A percentile compares a stretch with the other conserved stretches of the same genome.
Evolutionary conservation across 148 eudicot species (phyloP).

Genomic region (Bassia scoparia): DNA sequence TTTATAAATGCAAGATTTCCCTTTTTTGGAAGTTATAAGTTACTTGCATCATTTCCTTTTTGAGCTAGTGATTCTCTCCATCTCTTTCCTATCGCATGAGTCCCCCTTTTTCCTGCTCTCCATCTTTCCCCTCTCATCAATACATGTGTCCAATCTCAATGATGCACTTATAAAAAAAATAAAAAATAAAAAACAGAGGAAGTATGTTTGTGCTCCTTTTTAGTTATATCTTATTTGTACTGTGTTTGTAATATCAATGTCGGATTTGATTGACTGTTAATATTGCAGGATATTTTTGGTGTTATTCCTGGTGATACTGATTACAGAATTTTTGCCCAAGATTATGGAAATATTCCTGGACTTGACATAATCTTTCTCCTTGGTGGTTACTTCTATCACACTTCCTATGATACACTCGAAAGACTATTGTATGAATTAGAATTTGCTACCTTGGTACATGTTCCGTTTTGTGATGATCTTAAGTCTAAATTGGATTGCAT

Average conservation of each 20-base stretch:
- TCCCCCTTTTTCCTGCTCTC: too few species aligned
- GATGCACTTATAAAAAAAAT: too few species aligned
- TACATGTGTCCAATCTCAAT: too few species aligned
- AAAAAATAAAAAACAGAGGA: too few species aligned
- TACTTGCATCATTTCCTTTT: too few species aligned
- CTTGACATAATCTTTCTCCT: constrained; percentile 83
- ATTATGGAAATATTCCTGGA: constrained; percentile 86
- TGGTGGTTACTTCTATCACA: constrained; percentile 95
- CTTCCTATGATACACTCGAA: constrained; percentile 80
- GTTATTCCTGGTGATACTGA: constrained; percentile 93
- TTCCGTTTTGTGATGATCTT: constrained; percentile 30
- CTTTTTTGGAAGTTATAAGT: too few species aligned
- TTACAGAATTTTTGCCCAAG: constrained; percentile 88
- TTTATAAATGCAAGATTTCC: too few species aligned
- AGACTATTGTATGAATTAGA: constrained; percentile 81
- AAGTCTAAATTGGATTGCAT: constrained; percentile 17
- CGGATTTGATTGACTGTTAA: constrained; percentile 8
- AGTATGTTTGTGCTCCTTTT: neutral
- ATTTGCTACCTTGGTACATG: constrained; percentile 43
- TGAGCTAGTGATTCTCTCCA: too few species aligned
- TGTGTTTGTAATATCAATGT: neutral
- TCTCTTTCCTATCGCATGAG: too few species aligned
- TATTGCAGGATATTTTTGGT: constrained; percentile 80
- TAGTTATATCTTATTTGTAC: neutral
- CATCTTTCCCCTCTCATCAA: too few species aligned